Percentiles rank a stretch among this genome's conserved stretches.
phyloP scores from a whole-genome alignment of 2,329 filamentous ascomycete species.

The Colletotrichum musicola region DNA sequence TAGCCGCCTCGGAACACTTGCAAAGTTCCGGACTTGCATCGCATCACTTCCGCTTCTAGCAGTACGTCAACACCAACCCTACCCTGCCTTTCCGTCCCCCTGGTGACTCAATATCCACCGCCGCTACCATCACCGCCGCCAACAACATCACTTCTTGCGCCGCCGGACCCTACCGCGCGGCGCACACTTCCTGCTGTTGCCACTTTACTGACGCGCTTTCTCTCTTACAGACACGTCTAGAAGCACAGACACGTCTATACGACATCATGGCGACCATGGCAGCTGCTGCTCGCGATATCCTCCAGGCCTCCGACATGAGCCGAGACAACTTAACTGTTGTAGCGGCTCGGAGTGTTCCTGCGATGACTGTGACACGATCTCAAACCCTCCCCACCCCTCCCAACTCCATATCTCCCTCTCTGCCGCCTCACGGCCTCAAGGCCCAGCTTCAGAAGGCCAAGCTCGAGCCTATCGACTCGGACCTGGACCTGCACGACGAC shows the following conservation, averaged over 20 bases:
- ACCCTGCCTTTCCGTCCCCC: slow-evolving; percentile 8
- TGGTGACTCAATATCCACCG: slow-evolving; percentile 39
- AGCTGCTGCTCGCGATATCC: slow-evolving; percentile 77
- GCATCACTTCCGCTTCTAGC: slow-evolving; percentile 44
- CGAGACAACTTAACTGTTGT: slow-evolving; percentile 81
- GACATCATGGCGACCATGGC: slow-evolving; percentile 74
- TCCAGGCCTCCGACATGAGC: slow-evolving; percentile 66
- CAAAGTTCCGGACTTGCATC: slow-evolving; percentile 43
- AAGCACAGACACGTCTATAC: slow-evolving; percentile 53
- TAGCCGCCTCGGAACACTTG: slow-evolving; percentile 34
- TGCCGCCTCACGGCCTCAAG: slow-evolving; percentile 85
- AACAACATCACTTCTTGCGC: too few species aligned
- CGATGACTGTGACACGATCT: slow-evolving; percentile 67
- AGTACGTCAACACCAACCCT: slow-evolving; percentile 37
- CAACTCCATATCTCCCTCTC: slow-evolving; percentile 91
- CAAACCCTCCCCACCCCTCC: slow-evolving; percentile 87
- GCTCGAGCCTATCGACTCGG: slow-evolving; percentile 81
- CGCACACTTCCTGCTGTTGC: not conserved
- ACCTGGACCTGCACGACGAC: slow-evolving; percentile 80
- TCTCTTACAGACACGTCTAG: slow-evolving; percentile 55
- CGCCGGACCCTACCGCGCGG: too few species aligned
- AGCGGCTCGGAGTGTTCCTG: slow-evolving; percentile 74
- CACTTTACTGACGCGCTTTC: slow-evolving; percentile 6
- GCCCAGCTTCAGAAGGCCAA: slow-evolving; percentile 72
- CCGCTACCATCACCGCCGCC: slow-evolving; percentile 27